Percentiles rank a stretch among this genome's conserved stretches.
phyloP scores from a whole-genome alignment of 75 land plant genomes.

The Pseudotsuga menziesii region DNA sequence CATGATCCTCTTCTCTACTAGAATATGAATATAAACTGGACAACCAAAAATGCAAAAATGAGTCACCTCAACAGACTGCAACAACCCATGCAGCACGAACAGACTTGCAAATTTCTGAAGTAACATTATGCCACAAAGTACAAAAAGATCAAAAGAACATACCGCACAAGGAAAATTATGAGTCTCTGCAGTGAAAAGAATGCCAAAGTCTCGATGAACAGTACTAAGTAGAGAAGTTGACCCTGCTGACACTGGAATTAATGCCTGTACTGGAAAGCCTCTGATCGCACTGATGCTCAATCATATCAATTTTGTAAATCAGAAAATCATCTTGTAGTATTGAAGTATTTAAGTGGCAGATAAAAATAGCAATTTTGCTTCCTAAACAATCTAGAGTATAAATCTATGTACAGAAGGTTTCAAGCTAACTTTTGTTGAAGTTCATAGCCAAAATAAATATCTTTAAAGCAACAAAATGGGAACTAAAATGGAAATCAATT shows the following conservation, averaged over 20 bases:
- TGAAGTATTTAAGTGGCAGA: conserved; percentile 7
- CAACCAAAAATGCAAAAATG: too few relatives aligned
- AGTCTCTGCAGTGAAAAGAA: conserved; percentile 95
- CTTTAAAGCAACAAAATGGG: not conserved
- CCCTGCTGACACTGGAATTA: conserved; percentile 66
- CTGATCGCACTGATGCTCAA: conserved; percentile 62
- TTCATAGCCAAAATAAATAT: not conserved
- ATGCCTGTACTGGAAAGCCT: conserved; percentile 54
- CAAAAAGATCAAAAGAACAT: conserved; percentile 11
- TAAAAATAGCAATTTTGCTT: not conserved
- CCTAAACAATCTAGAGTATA: not conserved
- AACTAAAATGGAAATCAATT: not conserved
- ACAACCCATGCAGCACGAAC: not conserved
- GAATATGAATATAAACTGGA: too few relatives aligned
- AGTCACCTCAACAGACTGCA: not conserved
- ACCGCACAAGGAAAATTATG: conserved; percentile 99
- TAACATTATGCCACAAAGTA: not conserved
- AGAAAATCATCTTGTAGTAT: not conserved
- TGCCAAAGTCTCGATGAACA: conserved; percentile 49
- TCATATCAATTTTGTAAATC: conserved; percentile 3
- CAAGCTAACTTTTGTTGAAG: not conserved
- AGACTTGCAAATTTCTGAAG: not conserved
- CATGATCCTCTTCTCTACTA: too few relatives aligned
- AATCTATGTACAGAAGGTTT: not conserved
- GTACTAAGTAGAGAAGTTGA: conserved; percentile 45